A percentile compares a stretch with the other conserved stretches of the same genome.
Evolutionary conservation across 73 alveolate species (phyloP).

Genomic region (Loxodes magnus): DNA sequence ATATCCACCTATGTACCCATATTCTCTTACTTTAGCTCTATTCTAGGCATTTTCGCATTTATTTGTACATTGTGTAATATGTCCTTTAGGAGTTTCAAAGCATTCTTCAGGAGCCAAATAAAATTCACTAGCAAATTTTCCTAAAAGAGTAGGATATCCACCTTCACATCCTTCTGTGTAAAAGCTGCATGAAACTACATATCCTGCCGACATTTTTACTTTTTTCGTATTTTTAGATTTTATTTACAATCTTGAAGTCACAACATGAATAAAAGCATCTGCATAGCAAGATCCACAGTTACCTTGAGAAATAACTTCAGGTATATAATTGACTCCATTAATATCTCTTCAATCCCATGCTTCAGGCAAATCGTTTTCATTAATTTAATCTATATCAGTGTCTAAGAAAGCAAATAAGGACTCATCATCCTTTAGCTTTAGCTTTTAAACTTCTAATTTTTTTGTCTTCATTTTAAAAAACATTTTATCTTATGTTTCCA

Average conservation of each 20-base stretch:
- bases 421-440: slow-evolving; percentile 1
- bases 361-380: slow-evolving; percentile 26
- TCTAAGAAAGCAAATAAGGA: background rate
- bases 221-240: too few species aligned
- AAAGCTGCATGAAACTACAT: slow-evolving; percentile 36
- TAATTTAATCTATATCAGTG: slow-evolving; percentile 13
- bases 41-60: background rate
- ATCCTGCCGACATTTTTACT: slow-evolving; percentile 13
- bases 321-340: slow-evolving; percentile 35
- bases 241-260: slow-evolving; percentile 59
- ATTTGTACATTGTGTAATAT: slow-evolving; percentile 1
- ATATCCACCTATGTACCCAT: slow-evolving; percentile 41
- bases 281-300: slow-evolving; percentile 70
- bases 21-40: slow-evolving; percentile 11
- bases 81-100: slow-evolving; percentile 28
- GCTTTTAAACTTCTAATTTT: too few species aligned
- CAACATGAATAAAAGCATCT: slow-evolving; percentile 13
- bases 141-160: slow-evolving; percentile 71
- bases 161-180: slow-evolving; percentile 85
- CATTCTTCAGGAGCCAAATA: too few species aligned
- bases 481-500: too few species aligned
- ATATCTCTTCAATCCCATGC: slow-evolving; percentile 57
- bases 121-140: too few species aligned
- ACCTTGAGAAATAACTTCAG: slow-evolving; percentile 33
- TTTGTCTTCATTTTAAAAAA: too few species aligned